Conservation (phyloP, 2,329 filamentous ascomycete species). For the Xylariaceae sp. region DNA sequence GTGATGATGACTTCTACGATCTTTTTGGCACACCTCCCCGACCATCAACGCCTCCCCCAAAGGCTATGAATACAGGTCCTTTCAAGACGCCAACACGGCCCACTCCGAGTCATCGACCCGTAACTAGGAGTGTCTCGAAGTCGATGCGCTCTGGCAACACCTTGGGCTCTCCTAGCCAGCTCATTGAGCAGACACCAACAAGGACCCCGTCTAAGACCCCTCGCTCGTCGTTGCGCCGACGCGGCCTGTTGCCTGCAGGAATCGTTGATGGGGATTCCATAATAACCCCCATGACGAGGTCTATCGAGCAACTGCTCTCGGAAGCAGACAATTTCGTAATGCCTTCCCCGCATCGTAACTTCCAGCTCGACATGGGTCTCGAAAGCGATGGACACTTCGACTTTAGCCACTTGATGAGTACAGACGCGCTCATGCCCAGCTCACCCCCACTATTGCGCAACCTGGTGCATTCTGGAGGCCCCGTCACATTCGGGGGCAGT, state of each 20-base stretch:
- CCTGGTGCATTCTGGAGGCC: not conserved
- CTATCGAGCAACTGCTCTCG: conserved; percentile 60
- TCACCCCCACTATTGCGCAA: conserved; percentile 38
- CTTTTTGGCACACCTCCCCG: conserved; percentile 62
- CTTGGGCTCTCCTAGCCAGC: conserved; percentile 40
- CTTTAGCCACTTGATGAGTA: conserved; percentile 44
- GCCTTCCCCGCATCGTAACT: conserved; percentile 32
- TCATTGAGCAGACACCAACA: conserved; percentile 46
- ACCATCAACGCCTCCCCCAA: conserved; percentile 50
- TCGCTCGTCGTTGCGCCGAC: conserved; percentile 4
- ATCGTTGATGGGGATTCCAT: conserved; percentile 14
- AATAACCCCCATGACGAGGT: conserved; percentile 20
- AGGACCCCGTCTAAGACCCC: conserved; percentile 41
- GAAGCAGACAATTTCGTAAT: conserved; percentile 45
- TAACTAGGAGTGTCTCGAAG: conserved; percentile 56
- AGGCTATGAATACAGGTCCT: conserved; percentile 38
- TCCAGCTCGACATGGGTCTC: conserved; percentile 41
- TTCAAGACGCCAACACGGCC: conserved; percentile 62
- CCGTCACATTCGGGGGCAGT: conserved; percentile 19
- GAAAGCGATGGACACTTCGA: conserved; percentile 39
- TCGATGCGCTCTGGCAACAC: conserved; percentile 47
- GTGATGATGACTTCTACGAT: conserved; percentile 39
- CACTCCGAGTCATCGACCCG: conserved; percentile 57
- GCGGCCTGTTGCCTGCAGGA: conserved; percentile 18
- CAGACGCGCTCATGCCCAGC: conserved; percentile 43